Percentiles rank a stretch among this genome's conserved stretches.
Evolutionary conservation across 306 rosid species (phyloP).

Genomic region (Glycine soja): DNA sequence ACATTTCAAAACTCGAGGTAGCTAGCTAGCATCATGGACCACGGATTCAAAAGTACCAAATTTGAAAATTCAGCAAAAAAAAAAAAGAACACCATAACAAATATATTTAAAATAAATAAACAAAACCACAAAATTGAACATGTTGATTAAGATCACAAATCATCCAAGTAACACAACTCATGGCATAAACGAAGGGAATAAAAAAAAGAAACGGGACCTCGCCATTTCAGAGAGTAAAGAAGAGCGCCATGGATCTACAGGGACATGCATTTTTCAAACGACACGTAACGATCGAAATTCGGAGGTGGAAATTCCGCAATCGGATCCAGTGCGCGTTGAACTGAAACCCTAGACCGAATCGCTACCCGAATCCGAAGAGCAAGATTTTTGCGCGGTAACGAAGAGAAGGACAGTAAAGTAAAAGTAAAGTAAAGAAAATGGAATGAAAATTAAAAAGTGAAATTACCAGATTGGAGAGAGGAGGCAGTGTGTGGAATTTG

Average conservation of each 20-base stretch:
- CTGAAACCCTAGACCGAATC: slow-evolving; percentile 66
- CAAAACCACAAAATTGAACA: background rate
- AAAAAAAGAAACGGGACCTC: too few species aligned
- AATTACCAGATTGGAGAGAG: slow-evolving; percentile 56
- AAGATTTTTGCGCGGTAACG: slow-evolving; percentile 30
- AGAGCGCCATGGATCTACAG: slow-evolving; percentile 61
- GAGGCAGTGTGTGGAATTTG: slow-evolving; percentile 55
- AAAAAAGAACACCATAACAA: background rate
- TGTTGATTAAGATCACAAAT: background rate
- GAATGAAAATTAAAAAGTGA: slow-evolving; percentile 25
- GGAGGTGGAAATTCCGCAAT: slow-evolving; percentile 20
- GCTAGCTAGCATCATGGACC: slow-evolving; percentile 13
- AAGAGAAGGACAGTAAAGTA: background rate
- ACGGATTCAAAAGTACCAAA: background rate
- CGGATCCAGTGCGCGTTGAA: background rate
- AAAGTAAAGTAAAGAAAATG: background rate
- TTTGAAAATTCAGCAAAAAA: background rate
- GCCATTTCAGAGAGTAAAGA: background rate
- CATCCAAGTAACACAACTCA: background rate
- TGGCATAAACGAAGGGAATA: background rate
- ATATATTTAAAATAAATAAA: background rate
- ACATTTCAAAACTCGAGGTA: background rate
- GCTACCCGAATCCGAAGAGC: slow-evolving; percentile 37
- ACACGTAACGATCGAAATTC: slow-evolving; percentile 51
- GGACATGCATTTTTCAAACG: slow-evolving; percentile 40